Conservation (phyloP, 495 filamentous ascomycete species). For the Melanomma pulvis-pyrius region DNA sequence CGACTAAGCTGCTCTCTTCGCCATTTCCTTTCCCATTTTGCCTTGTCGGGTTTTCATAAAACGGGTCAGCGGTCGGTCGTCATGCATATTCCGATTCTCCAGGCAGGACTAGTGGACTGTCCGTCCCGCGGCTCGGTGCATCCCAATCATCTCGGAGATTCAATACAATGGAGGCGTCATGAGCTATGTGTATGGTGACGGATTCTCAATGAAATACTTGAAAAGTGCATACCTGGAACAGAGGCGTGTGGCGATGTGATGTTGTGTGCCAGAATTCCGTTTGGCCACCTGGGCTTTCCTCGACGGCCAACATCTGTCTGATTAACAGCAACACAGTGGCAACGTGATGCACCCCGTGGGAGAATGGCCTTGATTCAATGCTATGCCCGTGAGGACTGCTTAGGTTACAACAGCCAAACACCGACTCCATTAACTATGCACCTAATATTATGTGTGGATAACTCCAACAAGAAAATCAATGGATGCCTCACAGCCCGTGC, state of each 20-base stretch:
- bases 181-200: constrained; percentile 23
- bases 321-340: not conserved
- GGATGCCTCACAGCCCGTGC: constrained; percentile 13
- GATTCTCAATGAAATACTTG: constrained; percentile 31
- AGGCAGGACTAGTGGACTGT: constrained; percentile 13
- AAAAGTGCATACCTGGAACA: constrained; percentile 23
- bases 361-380: constrained; percentile 8
- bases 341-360: not conserved
- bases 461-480: constrained; percentile 3
- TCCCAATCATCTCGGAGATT: constrained; percentile 14
- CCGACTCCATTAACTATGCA: constrained; percentile 15
- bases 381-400: constrained; percentile 7
- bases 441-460: not conserved
- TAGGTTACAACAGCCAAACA: not conserved
- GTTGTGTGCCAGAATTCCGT: not conserved
- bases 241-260: not conserved
- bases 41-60: constrained; percentile 35
- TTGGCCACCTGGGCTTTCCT: not conserved
- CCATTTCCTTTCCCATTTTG: constrained; percentile 33
- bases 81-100: constrained; percentile 32
- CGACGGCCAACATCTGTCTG: not conserved
- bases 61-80: constrained; percentile 35
- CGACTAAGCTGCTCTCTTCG: constrained; percentile 64
- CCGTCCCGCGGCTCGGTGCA: constrained; percentile 17
- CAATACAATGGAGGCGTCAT: constrained; percentile 28